A percentile compares a stretch with the other conserved stretches of the same genome.
Conservation (phyloP, 352 stramenopile species). For the Phytophthora agathidicida region DNA sequence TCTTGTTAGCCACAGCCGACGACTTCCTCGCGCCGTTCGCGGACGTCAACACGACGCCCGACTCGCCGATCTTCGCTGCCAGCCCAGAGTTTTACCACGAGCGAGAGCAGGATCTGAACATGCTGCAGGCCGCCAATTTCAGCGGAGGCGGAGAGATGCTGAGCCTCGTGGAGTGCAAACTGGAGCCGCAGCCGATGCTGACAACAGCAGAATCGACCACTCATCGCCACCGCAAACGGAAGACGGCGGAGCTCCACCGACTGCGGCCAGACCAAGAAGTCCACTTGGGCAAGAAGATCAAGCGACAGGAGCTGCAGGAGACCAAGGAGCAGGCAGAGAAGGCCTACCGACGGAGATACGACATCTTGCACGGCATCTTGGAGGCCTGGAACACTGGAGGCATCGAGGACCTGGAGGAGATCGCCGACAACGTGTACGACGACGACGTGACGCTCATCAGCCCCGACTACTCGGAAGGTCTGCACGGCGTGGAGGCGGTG, state of each 20-base stretch:
- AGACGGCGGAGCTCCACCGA: conserved; percentile 46
- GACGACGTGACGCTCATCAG: conserved; percentile 72
- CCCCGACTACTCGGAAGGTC: conserved; percentile 64
- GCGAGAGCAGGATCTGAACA: conserved; percentile 34
- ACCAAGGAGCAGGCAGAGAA: conserved; percentile 55
- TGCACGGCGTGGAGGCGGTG: conserved; percentile 69
- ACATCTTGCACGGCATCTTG: conserved; percentile 77
- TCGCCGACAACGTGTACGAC: conserved; percentile 78
- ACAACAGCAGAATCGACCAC: conserved; percentile 2
- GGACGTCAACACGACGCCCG: conserved; percentile 22
- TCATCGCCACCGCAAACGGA: conserved; percentile 64
- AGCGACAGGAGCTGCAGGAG: conserved; percentile 35
- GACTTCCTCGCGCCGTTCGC: conserved; percentile 66
- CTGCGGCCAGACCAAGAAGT: conserved; percentile 15
- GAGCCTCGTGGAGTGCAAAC: conserved; percentile 46
- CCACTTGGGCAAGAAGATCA: conserved; percentile 45
- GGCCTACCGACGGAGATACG: conserved; percentile 66
- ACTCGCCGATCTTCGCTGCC: conserved; percentile 35
- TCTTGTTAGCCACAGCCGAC: conserved; percentile 59
- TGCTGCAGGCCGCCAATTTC: conserved; percentile 34
- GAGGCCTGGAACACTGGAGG: conserved; percentile 84
- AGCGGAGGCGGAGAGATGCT: conserved; percentile 43
- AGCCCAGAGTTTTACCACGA: conserved; percentile 31
- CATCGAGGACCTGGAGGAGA: conserved; percentile 85
- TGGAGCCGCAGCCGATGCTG: conserved; percentile 14